Base-by-base conservation (phyloP, 441 rosid species). In the Aquilaria agallochum region DNA sequence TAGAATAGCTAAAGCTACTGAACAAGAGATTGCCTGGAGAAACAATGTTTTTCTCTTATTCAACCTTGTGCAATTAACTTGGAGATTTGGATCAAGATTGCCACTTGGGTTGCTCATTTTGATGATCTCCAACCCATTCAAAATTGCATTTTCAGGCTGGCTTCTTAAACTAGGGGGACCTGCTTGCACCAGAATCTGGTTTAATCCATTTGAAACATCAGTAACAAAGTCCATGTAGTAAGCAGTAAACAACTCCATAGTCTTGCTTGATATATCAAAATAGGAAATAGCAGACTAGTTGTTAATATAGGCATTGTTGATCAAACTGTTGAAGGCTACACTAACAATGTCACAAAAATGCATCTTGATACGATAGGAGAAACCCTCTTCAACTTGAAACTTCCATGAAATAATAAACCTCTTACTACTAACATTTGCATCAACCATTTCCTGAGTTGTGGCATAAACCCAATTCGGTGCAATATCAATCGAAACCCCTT, bases 291-390 rank as follows among this genome's bases (percentile, higher is more conserved):
- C 78, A 52, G 55, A 42, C n/a, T 59, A 52, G 20, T 57, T 66
- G 74, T 74, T 68, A 51, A 74, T 69, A 48, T 66, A 74, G 31
- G 63, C 74, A 59, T 66, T 63, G 64, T 70, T 69, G 49, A 62
- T 51, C 20, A 74, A 67, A 33, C 44, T 64, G 72, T 74, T 66
- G 45, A 70, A 68, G 33, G 58, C 48, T 10, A 47, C 11, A 51
- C 72, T 74, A 11, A 70, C 67, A n/a, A 74, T 66, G 74, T 74
- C 78, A 59, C 78, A 74, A 45, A 74, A 63, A 64, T 70, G 78
- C 66, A 74, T 31, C 66, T 75, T 60, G 31, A 75, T 64, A 13
- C 67, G 62, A 60, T 71, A 68, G 31, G 59, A 31, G 57, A 60
- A 70, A 14, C 75, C 70, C 20, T 15, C 66, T 1, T 67, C 75